Evolutionary conservation across 768 basidiomycete species (phyloP), one percentile per base, ranked within the genome.

Genomic region (Tricholoma flavovirens): DNA sequence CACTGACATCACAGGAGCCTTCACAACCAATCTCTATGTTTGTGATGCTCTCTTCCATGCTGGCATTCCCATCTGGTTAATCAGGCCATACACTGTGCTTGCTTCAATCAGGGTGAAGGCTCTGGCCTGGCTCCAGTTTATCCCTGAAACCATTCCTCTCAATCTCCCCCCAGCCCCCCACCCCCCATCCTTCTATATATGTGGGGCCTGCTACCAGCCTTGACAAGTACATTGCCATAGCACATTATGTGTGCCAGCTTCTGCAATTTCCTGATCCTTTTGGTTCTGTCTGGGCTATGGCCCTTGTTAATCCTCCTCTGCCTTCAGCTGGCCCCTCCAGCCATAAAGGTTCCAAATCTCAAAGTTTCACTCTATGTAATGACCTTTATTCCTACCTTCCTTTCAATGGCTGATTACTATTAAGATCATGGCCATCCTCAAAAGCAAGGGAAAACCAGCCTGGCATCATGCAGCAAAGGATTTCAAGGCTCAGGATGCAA

Each of bases 351-450:
- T n/a, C n/a, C n/a, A n/a, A 51, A 35, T 14, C 51, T 4, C 7
- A 17, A n/a, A 4, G 15, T 6, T 56, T 50, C 6, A 45, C 19
- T 11, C 59, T 53, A 8, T 60, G 55, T 60, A 51, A 51, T n/a
- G n/a, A n/a, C n/a, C n/a, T n/a, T n/a, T n/a, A n/a, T n/a, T n/a
- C n/a, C n/a, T n/a, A n/a, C n/a, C n/a, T n/a, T n/a, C n/a, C n/a
- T n/a, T n/a, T n/a, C n/a, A n/a, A n/a, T n/a, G n/a, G n/a, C n/a
- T n/a, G n/a, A n/a, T n/a, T n/a, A n/a, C n/a, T n/a, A n/a, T n/a
- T n/a, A n/a, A n/a, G n/a, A n/a, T n/a, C n/a, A n/a, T n/a, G n/a
- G n/a, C n/a, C n/a, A n/a, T n/a, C n/a, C n/a, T n/a, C n/a, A n/a
- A n/a, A n/a, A n/a, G n/a, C n/a, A n/a, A n/a, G n/a, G n/a, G n/a